These are phyloP conservation scores for Skeletonema tropicum DNA, from an alignment of 108 stramenopile species.

Conservation along the genomic window DNA sequence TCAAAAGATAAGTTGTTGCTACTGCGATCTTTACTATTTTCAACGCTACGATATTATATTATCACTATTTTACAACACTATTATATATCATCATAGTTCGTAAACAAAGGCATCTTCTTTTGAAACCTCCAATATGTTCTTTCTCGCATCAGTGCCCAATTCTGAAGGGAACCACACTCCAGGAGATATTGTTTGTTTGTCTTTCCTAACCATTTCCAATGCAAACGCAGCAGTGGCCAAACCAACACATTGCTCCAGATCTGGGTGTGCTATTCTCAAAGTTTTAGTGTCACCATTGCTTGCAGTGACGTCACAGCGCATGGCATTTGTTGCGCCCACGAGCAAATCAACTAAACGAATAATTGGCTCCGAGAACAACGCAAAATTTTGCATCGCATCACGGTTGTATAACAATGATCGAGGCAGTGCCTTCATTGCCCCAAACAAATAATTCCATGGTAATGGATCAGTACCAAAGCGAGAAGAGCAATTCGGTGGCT, in stretches of 20 bases:
- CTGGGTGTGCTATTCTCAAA: conserved; percentile 63
- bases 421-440: conserved; percentile 69
- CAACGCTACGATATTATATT: too few relatives aligned
- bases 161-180: conserved; percentile 83
- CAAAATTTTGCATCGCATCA: conserved; percentile 69
- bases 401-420: conserved; percentile 64
- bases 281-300: conserved; percentile 25
- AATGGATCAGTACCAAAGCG: conserved; percentile 84
- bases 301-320: conserved; percentile 40
- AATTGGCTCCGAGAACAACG: conserved; percentile 81
- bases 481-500: conserved; percentile 37
- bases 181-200: conserved; percentile 40
- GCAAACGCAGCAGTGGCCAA: conserved; percentile 80
- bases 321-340: conserved; percentile 65
- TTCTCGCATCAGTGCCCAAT: conserved; percentile 28
- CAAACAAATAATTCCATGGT: conserved; percentile 85
- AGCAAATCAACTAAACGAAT: conserved; percentile 84
- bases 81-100: conserved; percentile 18
- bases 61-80: conserved; percentile 4
- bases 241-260: conserved; percentile 87
- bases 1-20: not conserved
- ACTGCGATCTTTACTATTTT: too few relatives aligned
- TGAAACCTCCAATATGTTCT: conserved; percentile 41
- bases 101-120: conserved; percentile 51
- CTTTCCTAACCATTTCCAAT: conserved; percentile 55